A percentile compares a stretch with the other conserved stretches of the same genome.
phyloP scores from a whole-genome alignment of 176 grass and related monocot genomes.

The Musa schizocarpa region DNA sequence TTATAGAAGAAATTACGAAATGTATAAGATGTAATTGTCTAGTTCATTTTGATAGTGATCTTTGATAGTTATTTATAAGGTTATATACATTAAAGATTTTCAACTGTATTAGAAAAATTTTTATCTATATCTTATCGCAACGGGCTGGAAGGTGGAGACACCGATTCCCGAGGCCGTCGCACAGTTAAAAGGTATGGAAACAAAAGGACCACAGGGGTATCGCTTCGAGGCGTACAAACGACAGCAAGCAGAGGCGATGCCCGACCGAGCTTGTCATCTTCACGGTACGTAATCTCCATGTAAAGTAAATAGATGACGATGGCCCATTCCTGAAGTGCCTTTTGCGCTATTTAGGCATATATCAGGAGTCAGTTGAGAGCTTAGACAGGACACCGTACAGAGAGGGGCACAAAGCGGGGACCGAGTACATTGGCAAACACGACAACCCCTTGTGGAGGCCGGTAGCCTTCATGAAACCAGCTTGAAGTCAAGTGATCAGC shows the following conservation, averaged over 20 bases:
- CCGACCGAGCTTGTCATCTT: background rate
- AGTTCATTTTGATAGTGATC: too few relatives aligned
- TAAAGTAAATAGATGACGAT: too few relatives aligned
- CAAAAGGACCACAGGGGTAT: background rate
- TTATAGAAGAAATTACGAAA: too few relatives aligned
- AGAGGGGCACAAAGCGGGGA: too few relatives aligned
- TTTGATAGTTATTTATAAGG: too few relatives aligned
- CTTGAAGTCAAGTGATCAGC: background rate
- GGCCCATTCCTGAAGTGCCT: too few relatives aligned
- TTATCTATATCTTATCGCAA: too few relatives aligned
- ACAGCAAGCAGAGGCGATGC: background rate
- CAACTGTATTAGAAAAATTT: too few relatives aligned
- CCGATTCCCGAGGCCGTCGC: background rate
- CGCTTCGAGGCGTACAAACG: background rate
- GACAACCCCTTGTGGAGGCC: background rate
- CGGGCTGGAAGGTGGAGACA: background rate
- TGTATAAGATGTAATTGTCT: too few relatives aligned
- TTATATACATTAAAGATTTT: too few relatives aligned
- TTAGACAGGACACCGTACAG: too few relatives aligned
- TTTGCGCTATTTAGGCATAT: too few relatives aligned
- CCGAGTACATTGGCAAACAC: background rate
- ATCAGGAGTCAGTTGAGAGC: background rate
- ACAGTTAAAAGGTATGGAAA: background rate
- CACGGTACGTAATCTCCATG: background rate
- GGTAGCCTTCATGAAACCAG: background rate